Base-by-base conservation (phyloP, 495 filamentous ascomycete genomes). In the Neurospora sp. region DNA sequence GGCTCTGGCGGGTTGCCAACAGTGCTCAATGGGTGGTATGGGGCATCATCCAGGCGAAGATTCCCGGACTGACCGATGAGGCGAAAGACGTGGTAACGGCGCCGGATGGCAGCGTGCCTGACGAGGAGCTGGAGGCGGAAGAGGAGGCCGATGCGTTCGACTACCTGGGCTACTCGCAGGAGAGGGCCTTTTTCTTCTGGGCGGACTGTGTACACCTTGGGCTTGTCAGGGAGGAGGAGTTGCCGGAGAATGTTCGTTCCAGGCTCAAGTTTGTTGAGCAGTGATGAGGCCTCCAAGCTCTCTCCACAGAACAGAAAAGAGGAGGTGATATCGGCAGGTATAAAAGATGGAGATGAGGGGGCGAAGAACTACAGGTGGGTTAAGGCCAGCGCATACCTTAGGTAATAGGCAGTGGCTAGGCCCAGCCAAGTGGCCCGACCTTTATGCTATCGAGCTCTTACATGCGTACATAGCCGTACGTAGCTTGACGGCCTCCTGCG, bases 1-100 rank as follows among this genome's bases (percentile, higher is more conserved):
- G 89, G 35, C 84, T 95, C 48, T 99, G 96, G 96, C 88, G 95
- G 5, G 85, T 91, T 3, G 92, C 93, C 4, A 94, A 93, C 79
- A 92, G 91, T 22, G 94, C 93, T 3, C 90, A 94, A 79, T 99
- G 96, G 96, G 89, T 94, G 37, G 92, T 93, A 2, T 99, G 96
- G 96, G 96, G 96, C 38, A 92, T 98, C 68, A 91, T 98, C 70
- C 96, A 98, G 83, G 95, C 96, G 37, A 95, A 95, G 78, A 85
- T 93, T 7, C 87, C 91, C 0, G 93, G 88, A 5, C 75, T 85
- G 65, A 81, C 84, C 35, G 42, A 76, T 9, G 73, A 9, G 12
- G 69, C n/a, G 7, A 76, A 75, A 3, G 70, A 77, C 27, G 76
- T 69, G 12, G 75, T 68, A 1, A 69, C 71, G 27, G 39, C 59